Evolutionary conservation across 192 early-diverging fungal genomes (phyloP).

Genomic region (Paraglomus occultum): DNA sequence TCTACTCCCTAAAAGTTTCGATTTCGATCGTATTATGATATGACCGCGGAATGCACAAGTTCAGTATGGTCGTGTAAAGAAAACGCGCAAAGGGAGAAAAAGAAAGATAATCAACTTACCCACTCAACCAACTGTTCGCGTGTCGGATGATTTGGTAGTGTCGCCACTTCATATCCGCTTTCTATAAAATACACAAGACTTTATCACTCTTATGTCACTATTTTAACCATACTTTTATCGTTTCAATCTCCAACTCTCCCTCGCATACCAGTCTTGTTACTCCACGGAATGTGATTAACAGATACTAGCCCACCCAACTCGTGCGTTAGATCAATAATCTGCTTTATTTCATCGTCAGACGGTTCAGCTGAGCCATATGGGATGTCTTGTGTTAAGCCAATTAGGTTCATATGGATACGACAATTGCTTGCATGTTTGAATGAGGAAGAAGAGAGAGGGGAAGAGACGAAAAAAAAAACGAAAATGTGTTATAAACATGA

Average conservation of each 20-base stretch:
- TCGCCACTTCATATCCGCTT: slow-evolving; percentile 50
- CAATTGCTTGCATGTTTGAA: slow-evolving; percentile 48
- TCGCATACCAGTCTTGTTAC: slow-evolving; percentile 54
- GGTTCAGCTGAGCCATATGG: slow-evolving; percentile 47
- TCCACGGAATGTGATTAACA: slow-evolving; percentile 80
- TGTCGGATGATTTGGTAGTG: slow-evolving; percentile 62
- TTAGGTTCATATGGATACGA: slow-evolving; percentile 71
- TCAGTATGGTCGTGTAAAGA: too few relatives aligned
- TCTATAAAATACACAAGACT: slow-evolving; percentile 30
- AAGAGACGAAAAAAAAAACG: too few relatives aligned
- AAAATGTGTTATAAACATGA: slow-evolving; percentile 6
- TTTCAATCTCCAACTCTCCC: neutral
- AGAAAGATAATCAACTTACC: slow-evolving; percentile 12
- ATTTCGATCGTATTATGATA: too few relatives aligned
- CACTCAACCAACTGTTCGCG: slow-evolving; percentile 51
- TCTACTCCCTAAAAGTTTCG: slow-evolving; percentile 51
- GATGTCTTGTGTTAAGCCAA: slow-evolving; percentile 59
- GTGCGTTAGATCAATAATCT: slow-evolving; percentile 59
- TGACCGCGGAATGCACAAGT: too few relatives aligned
- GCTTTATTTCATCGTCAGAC: slow-evolving; percentile 56
- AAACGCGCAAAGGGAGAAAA: too few relatives aligned
- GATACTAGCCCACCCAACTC: slow-evolving; percentile 67
- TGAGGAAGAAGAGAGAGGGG: too few relatives aligned
- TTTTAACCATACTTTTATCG: neutral
- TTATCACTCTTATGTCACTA: neutral